Percentiles rank a stretch among this genome's conserved stretches.
Evolutionary conservation across 2,329 filamentous ascomycete species (phyloP).

Genomic region (Penicillium sp.): DNA sequence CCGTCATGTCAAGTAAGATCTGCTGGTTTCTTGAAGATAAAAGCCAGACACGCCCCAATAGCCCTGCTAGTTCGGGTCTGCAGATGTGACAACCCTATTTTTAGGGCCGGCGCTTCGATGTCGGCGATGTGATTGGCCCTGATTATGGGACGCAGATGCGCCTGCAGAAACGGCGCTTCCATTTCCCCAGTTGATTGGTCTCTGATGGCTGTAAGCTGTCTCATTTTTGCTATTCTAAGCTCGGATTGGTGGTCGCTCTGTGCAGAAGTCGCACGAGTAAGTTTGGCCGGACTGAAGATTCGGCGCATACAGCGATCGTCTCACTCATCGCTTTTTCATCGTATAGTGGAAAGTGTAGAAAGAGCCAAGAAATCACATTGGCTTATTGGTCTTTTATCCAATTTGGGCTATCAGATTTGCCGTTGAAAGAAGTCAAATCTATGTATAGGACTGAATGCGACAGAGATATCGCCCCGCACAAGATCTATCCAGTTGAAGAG

Average conservation of each 20-base stretch:
- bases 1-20: slow-evolving; percentile 5
- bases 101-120: slow-evolving; percentile 30
- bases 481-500: neutral
- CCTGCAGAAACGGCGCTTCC: slow-evolving; percentile 22
- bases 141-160: slow-evolving; percentile 13
- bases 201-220: neutral
- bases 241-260: slow-evolving; percentile 11
- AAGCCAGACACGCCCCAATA: slow-evolving; percentile 1
- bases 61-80: slow-evolving; percentile 1
- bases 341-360: neutral
- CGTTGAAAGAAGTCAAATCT: neutral
- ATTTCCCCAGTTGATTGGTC: slow-evolving; percentile 13
- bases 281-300: slow-evolving; percentile 5
- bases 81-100: slow-evolving; percentile 21
- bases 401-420: neutral
- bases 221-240: neutral
- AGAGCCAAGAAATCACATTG: neutral
- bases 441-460: neutral
- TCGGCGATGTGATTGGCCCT: slow-evolving; percentile 21
- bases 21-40: slow-evolving; percentile 1
- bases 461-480: neutral
- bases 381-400: neutral
- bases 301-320: slow-evolving; percentile 7
- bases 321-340: neutral
- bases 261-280: slow-evolving; percentile 16